Conservation (phyloP, 768 basidiomycete species). For the Lactifluus pinguis region DNA sequence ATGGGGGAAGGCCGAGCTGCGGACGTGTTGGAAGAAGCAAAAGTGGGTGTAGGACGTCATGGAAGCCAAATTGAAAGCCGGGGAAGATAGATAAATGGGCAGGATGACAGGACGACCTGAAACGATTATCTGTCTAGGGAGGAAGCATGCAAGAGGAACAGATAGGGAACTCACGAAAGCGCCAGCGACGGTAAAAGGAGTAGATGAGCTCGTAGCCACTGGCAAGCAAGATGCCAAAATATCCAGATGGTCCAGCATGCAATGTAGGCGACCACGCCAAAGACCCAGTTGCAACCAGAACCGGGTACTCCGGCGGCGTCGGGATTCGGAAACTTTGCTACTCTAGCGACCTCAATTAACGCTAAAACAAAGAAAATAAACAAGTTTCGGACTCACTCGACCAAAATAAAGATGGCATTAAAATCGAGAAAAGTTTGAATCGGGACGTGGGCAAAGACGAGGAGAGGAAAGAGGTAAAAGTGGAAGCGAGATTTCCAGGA, state of each 20-base stretch:
- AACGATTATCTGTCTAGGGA: not conserved
- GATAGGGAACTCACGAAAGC: constrained; percentile 52
- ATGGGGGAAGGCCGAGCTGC: constrained; percentile 52
- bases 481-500: constrained; percentile 45
- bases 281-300: constrained; percentile 70
- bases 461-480: constrained; percentile 61
- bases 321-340: constrained; percentile 67
- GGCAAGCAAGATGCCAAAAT: constrained; percentile 53
- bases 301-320: constrained; percentile 58
- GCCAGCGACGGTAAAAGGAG: constrained; percentile 68
- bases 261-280: constrained; percentile 70
- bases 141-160: not conserved
- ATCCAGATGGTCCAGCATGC: constrained; percentile 75
- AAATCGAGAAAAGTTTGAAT: constrained; percentile 85
- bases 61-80: constrained; percentile 65
- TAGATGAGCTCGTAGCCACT: constrained; percentile 75
- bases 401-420: constrained; percentile 73
- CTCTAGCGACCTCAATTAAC: constrained; percentile 33
- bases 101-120: constrained; percentile 69
- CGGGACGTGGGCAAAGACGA: constrained; percentile 63
- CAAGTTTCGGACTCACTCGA: constrained; percentile 48
- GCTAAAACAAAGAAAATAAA: constrained; percentile 20
- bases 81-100: constrained; percentile 73
- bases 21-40: constrained; percentile 75
- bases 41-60: constrained; percentile 65